Percentiles rank a stretch among this genome's conserved stretches.
Conservation (phyloP, 2,329 filamentous ascomycete genomes). For the Venturiaceae sp. region DNA sequence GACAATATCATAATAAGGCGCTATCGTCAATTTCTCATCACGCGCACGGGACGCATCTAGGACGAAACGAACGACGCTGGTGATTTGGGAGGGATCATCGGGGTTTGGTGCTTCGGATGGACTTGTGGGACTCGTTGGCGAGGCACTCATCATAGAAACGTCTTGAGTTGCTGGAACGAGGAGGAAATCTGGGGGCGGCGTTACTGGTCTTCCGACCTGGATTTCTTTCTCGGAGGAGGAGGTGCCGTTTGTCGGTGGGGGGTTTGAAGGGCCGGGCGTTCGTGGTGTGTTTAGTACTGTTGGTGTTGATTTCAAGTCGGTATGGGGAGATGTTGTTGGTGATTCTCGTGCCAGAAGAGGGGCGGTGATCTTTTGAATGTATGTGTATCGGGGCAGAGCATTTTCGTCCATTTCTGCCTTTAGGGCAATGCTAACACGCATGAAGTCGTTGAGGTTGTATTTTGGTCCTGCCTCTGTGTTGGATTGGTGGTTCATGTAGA, state of each 20-base stretch:
- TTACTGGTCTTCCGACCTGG: background rate
- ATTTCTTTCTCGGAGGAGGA: background rate
- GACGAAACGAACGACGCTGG: conserved; percentile 70
- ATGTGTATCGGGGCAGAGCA: background rate
- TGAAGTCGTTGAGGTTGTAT: conserved; percentile 68
- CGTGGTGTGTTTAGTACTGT: conserved; percentile 10
- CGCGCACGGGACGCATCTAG: conserved; percentile 69
- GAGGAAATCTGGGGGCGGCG: conserved; percentile 3
- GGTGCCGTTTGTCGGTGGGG: background rate
- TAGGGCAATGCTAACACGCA: conserved; percentile 75
- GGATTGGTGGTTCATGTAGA: conserved; percentile 78
- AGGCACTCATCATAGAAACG: background rate
- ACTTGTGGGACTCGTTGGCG: conserved; percentile 7
- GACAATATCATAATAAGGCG: conserved; percentile 62
- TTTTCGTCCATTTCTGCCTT: conserved; percentile 5
- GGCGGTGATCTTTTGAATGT: conserved; percentile 60
- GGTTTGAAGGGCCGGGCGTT: conserved; percentile 7
- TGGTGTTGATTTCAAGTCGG: conserved; percentile 20
- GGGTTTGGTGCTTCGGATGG: conserved; percentile 2
- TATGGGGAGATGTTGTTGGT: conserved; percentile 28
- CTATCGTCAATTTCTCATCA: conserved; percentile 58
- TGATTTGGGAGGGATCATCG: conserved; percentile 2
- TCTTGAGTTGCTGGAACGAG: background rate
- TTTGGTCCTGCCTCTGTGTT: conserved; percentile 63
- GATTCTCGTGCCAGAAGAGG: conserved; percentile 47